These are phyloP conservation scores for Penstemon barbatus DNA, from an alignment of 257 asterid genomes.

Conservation along the genomic window DNA sequence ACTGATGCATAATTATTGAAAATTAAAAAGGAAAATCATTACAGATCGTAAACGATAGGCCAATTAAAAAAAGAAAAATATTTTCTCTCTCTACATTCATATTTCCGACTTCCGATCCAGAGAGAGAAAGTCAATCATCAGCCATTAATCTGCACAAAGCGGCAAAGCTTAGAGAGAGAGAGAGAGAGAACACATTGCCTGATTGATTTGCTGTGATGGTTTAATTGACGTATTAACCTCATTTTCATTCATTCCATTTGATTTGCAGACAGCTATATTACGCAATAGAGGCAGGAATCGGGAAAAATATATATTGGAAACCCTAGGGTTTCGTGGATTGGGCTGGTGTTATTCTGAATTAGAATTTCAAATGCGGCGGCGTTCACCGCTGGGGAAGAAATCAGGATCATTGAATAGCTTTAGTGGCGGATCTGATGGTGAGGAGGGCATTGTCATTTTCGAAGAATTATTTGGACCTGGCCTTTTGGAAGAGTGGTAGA, in stretches of 20 bases:
- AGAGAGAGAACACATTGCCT: constrained; percentile 5
- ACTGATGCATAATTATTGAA: background rate
- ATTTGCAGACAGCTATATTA: constrained; percentile 22
- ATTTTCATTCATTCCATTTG: constrained; percentile 29
- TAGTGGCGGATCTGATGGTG: constrained; percentile 56
- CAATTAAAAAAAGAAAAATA: background rate
- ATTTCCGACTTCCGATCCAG: constrained; percentile 40
- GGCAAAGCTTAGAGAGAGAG: constrained; percentile 27
- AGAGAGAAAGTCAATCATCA: constrained; percentile 41
- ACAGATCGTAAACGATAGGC: background rate
- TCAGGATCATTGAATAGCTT: constrained; percentile 41
- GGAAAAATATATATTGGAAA: constrained; percentile 27
- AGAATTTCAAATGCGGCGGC: constrained; percentile 34
- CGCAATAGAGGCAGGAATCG: constrained; percentile 18
- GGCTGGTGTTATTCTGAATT: constrained; percentile 27
- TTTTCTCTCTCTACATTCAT: constrained; percentile 44
- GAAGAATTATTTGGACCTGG: constrained; percentile 34
- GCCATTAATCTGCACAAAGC: constrained; percentile 27
- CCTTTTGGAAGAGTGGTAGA: constrained; percentile 20
- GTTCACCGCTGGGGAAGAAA: constrained; percentile 32
- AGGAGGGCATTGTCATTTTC: constrained; percentile 31
- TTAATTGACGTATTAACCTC: constrained; percentile 30
- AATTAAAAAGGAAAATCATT: background rate
- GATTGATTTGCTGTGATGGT: constrained; percentile 32
- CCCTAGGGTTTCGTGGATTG: constrained; percentile 38